A percentile compares a stretch with the other conserved stretches of the same genome.
These are phyloP conservation scores for Neolentinus lepideus DNA, from an alignment of 1,284 basidiomycete genomes.

Conservation along the genomic window DNA sequence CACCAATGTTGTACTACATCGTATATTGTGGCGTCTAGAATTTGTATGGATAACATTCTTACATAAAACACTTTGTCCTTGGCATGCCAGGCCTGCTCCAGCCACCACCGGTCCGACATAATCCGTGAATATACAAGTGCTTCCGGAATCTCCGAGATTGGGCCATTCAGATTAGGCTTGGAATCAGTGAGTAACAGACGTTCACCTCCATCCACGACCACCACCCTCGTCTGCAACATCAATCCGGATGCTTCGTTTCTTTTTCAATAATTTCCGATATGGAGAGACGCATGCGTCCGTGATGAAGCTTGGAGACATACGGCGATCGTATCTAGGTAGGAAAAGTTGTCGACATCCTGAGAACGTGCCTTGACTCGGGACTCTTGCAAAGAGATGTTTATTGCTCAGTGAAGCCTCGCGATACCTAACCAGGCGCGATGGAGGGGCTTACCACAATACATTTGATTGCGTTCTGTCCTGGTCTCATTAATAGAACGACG, in stretches of 20 bases:
- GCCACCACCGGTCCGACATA: background rate
- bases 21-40: too few relatives aligned
- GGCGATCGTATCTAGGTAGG: background rate
- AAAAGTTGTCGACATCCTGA: background rate
- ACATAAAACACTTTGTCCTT: too few relatives aligned
- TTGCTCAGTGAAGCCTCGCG: background rate
- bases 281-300: too few relatives aligned
- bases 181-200: background rate
- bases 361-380: background rate
- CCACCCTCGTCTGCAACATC: background rate
- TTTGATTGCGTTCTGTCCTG: too few relatives aligned
- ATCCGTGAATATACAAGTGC: too few relatives aligned
- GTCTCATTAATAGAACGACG: too few relatives aligned
- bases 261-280: too few relatives aligned
- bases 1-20: too few relatives aligned
- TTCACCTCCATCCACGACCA: background rate
- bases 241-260: too few relatives aligned
- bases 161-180: background rate
- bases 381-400: background rate
- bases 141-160: background rate
- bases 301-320: too few relatives aligned
- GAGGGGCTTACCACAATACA: too few relatives aligned
- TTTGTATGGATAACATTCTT: too few relatives aligned
- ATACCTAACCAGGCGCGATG: background rate
- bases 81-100: background rate